Base-by-base conservation (phyloP, 2,329 filamentous ascomycete genomes). In the Clonostachys solani region DNA sequence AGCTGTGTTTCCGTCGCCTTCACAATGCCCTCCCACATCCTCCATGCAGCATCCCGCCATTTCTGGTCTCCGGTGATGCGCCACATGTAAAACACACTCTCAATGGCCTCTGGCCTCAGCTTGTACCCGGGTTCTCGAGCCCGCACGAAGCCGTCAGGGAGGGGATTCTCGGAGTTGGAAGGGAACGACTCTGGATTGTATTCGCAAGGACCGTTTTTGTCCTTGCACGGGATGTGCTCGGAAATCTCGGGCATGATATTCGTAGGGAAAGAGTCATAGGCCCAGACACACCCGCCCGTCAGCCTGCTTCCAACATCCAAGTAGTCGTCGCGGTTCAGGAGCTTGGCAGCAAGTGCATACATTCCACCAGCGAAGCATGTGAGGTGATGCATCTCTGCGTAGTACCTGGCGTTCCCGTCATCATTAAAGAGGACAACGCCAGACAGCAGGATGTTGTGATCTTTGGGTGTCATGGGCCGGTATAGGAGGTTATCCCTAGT, bases 291-390 rank as follows among this genome's bases (percentile, higher is more conserved):
- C 38, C 78, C 77, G 18, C 72, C 67, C 1, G 77, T 70, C 16
- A 81, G 67, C 40, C 70, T 69, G 9, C 65, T 64, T n/a, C 68
- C 77, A 15, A 74, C 58, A 41, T 68, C 62, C 45, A 80, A 60
- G 51, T 78, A 68, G 56, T 76, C 69, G 4, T 63, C 59, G 16
- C 67, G 64, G 2, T 66, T 61, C 48, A 87, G 79, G 23, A 89
- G 68, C 50, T 76, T 80, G 2, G 85, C 81, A 2, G 79, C 83
- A 35, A 91, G 74, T 2, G 73, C 86, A 42, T 87, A 83, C 71
- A 86, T 83, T 10, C 85, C 87, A 7, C 86, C 86, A 4, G 79
- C 71, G 58, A 88, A 91, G 63, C 86, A 91, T 4, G 78, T 76
- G 3, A 89, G 69, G 59, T 90, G 87, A 49, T 84, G 62, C 60